A percentile compares a stretch with the other conserved stretches of the same genome.
phyloP scores from a whole-genome alignment of 805 yeast species.

The Spathaspora arborariae region DNA sequence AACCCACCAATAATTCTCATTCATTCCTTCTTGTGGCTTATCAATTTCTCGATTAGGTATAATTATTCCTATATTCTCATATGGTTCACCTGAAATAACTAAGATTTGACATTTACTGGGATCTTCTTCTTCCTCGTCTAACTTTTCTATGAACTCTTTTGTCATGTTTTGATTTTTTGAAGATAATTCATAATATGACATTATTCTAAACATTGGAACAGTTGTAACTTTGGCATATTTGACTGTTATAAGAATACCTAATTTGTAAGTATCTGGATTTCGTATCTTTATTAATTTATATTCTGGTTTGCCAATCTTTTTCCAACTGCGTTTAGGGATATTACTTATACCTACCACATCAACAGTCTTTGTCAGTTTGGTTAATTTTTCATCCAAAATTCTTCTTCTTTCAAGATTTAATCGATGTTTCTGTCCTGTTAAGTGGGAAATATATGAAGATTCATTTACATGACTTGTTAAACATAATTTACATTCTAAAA shows the following conservation, averaged over 20 bases:
- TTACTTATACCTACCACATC: constrained; percentile 28
- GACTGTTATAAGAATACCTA: constrained; percentile 66
- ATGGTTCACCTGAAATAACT: constrained; percentile 86
- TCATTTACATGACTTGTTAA: constrained; percentile 78
- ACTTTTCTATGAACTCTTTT: constrained; percentile 12
- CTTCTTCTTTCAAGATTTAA: constrained; percentile 62
- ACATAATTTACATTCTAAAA: constrained; percentile 81
- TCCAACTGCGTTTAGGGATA: constrained; percentile 44
- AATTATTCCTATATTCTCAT: constrained; percentile 73
- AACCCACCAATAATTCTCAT: constrained; percentile 53
- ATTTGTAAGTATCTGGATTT: constrained; percentile 51
- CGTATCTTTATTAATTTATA: constrained; percentile 66
- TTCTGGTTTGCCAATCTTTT: constrained; percentile 70
- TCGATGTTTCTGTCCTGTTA: constrained; percentile 82
- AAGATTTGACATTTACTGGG: constrained; percentile 58
- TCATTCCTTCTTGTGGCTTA: constrained; percentile 25
- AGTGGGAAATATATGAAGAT: constrained; percentile 76
- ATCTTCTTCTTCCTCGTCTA: constrained; percentile 14
- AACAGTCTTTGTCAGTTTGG: constrained; percentile 13
- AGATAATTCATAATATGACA: constrained; percentile 69
- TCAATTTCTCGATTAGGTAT: constrained; percentile 59
- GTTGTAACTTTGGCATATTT: constrained; percentile 50
- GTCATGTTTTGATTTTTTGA: constrained; percentile 35
- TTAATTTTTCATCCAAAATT: constrained; percentile 30
- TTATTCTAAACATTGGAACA: constrained; percentile 66